Base-by-base conservation (phyloP, 495 filamentous ascomycete genomes). In the Podospora anserina region DNA sequence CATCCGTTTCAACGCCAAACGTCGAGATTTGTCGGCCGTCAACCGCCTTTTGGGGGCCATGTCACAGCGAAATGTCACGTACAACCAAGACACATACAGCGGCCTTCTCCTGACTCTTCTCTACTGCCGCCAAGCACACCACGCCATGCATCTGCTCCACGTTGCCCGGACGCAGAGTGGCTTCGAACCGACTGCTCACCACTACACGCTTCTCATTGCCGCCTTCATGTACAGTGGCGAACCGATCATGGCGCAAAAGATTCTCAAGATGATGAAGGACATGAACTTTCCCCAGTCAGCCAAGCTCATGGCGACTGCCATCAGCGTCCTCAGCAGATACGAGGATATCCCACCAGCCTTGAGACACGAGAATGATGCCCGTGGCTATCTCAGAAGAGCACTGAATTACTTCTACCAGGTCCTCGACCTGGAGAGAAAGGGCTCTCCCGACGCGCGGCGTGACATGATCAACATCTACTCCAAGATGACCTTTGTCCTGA, bases 101-200 rank as follows among this genome's bases (percentile, higher is more conserved):
- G 86, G 89, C 67, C 78, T 96, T 44, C 89, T 97, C 77, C 83
- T 89, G 61, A 86, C 86, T n/a, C 80, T 96, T 30, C 80, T 83
- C 6, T 74, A 90, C 64, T 78, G 85, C 64, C 79, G 83, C 6
- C 86, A 89, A 72, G 82, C 91, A 11, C 83, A 88, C 63, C 83
- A 85, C 69, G 95, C 94, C 3, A 82, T 86, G 30, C 80, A 81
- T 58, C 88, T 95, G 54, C 80, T 97, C 32, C 76, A 80, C 26
- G 76, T 79, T 0, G 83, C 90, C 23, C 82, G 93, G 72, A 83
- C 80, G 67, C 79, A 86, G 20, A 81, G 82, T 6, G 79, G 84
- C 5, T 80, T 93, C 27, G 79, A 84, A 62, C 84, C 87, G 3
- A 89, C 86, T 0, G 82, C 86, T 15, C 82, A 90, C 13, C 92